Evolutionary conservation across 2,329 filamentous ascomycete genomes (phyloP), one percentile per base, ranked within the genome.

Genomic region (Talaromyces amestolkiae): DNA sequence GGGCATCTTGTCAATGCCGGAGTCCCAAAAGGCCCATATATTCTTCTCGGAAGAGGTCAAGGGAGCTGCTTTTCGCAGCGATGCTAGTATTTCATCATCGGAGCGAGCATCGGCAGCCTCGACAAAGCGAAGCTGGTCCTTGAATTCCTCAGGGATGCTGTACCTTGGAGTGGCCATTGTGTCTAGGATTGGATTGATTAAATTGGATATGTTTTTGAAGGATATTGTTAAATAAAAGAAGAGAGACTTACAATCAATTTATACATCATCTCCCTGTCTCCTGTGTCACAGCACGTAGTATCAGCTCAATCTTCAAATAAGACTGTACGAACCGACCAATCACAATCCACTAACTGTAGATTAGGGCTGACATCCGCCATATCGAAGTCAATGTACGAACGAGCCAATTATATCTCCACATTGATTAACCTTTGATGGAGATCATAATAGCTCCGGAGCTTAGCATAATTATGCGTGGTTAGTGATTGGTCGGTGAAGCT

Each of bases 21-120:
- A 68, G 63, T 80, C 73, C 78, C 78, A 80, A 66, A 76, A 80
- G 6, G 76, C 73, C 78, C 78, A 80, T 33, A 79, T 70, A 58
- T 80, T 80, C 64, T 78, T 79, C 66, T 79, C 77, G 2, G 75
- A 76, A 22, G 56, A 47, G 1, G 70, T 73, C n/a, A 78, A 67
- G 1, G 77, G 75, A 4, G 58, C 51, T 33, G 47, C 68, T 19
- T 65, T 59, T 3, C 37, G 45, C 27, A 71, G 61, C 1, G 61
- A 43, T 7, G 58, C 49, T 2, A 72, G 35, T 47, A 72, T 72
- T 27, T 73, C 70, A 33, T 61, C 65, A 31, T 66, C 54, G 8
- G 64, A 62, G 10, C 60, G 54, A 39, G 47, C 10, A 13, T 65
- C 63, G 43, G 33, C 33, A 11, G 58, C 24, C 17, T 65, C 58